phyloP scores from a whole-genome alignment of 768 basidiomycete genomes.

The Lentinula sp. region DNA sequence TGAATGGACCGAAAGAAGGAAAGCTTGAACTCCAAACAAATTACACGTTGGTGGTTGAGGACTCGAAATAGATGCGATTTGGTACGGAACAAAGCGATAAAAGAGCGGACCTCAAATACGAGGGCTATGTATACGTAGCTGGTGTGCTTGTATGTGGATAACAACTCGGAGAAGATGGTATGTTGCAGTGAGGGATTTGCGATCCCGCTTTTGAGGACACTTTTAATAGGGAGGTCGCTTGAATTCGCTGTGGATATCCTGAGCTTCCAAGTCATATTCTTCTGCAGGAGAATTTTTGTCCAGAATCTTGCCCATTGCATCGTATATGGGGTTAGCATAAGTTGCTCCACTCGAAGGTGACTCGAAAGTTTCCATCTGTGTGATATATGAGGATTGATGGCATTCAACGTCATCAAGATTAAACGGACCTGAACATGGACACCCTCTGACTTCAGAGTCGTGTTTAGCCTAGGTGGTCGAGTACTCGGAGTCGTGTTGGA shows the following conservation, averaged over 20 bases:
- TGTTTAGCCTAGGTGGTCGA: conserved; percentile 3
- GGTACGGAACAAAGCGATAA: background rate
- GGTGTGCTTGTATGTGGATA: background rate
- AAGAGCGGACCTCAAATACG: background rate
- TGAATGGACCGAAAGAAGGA: background rate
- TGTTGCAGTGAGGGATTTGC: background rate
- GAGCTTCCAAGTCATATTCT: conserved; percentile 8
- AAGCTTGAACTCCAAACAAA: background rate
- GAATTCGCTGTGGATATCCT: conserved; percentile 9
- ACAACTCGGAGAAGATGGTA: background rate
- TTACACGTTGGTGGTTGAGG: background rate
- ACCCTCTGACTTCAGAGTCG: conserved; percentile 5
- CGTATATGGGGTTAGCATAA: conserved; percentile 4
- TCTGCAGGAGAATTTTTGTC: background rate
- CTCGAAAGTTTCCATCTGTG: conserved; percentile 11
- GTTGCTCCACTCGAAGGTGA: conserved; percentile 2
- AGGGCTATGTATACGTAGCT: background rate
- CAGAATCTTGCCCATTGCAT: conserved; percentile 10
- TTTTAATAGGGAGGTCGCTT: conserved; percentile 8
- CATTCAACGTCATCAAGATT: background rate
- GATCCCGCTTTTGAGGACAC: background rate
- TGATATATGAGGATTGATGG: background rate
- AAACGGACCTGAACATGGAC: conserved; percentile 8
- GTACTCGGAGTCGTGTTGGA: background rate
- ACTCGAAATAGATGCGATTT: background rate